Percentiles rank a stretch among this genome's conserved stretches.
phyloP scores from a whole-genome alignment of 495 filamentous ascomycete species.

The Trypethelium eluteriae region DNA sequence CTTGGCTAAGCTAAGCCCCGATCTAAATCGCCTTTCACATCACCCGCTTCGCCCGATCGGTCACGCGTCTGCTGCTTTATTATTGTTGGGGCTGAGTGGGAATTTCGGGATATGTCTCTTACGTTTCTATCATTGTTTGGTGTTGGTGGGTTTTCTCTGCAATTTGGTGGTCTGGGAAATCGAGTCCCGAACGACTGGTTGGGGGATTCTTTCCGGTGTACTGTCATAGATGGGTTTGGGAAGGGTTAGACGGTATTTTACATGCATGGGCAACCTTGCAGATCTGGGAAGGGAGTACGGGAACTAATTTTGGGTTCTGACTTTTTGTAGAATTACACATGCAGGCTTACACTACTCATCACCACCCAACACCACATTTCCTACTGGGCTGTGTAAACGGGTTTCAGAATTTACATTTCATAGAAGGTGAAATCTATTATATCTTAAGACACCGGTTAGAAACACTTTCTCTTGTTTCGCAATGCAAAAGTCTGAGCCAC shows the following conservation, averaged over 20 bases:
- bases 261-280: not conserved
- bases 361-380: no score
- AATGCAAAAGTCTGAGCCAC: no score
- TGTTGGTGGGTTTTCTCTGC: not conserved
- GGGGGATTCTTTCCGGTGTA: not conserved
- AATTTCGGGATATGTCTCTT: not conserved
- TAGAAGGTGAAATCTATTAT: no score
- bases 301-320: conserved; percentile 12
- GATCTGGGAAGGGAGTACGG: not conserved
- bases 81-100: not conserved
- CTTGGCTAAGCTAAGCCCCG: not conserved
- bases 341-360: not conserved
- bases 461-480: no score
- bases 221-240: not conserved
- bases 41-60: not conserved
- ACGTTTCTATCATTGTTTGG: not conserved
- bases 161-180: not conserved
- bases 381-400: no score
- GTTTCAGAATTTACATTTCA: no score
- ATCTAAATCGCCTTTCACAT: not conserved
- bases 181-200: not conserved
- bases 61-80: not conserved
- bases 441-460: no score
- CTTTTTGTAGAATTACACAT: not conserved
- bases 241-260: not conserved